Percentiles rank a stretch among this genome's conserved stretches.
Evolutionary conservation across 2,329 filamentous ascomycete genomes (phyloP).

Genomic region (Bisporella sp.): DNA sequence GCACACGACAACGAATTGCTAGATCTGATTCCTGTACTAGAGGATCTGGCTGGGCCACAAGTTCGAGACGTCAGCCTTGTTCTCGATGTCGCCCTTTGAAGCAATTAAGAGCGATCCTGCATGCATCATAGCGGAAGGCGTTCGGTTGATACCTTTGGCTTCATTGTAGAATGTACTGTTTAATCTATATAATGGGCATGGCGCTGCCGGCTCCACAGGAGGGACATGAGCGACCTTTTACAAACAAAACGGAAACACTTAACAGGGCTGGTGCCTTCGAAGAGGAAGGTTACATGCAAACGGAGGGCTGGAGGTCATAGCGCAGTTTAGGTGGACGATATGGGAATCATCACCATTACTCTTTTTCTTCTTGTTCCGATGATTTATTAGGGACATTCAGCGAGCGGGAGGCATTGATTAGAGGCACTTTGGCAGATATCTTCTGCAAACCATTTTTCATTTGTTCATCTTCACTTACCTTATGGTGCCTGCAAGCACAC

Average conservation of each 20-base stretch:
- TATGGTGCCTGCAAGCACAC: not conserved
- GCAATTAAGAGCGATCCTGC: slow-evolving; percentile 23
- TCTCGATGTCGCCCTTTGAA: slow-evolving; percentile 77
- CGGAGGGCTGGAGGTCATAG: not conserved
- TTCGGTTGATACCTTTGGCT: slow-evolving; percentile 31
- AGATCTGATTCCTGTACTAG: slow-evolving; percentile 94
- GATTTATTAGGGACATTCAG: not conserved
- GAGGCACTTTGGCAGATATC: not conserved
- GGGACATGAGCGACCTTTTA: not conserved
- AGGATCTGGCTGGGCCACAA: slow-evolving; percentile 83
- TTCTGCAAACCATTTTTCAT: not conserved
- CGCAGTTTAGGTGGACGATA: not conserved
- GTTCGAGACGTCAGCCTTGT: slow-evolving; percentile 96
- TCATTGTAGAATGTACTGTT: slow-evolving; percentile 32
- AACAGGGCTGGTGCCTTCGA: slow-evolving; percentile 4
- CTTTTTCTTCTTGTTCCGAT: slow-evolving; percentile 15
- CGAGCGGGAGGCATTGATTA: not conserved
- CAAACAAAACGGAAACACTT: slow-evolving; percentile 1
- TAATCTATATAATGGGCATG: slow-evolving; percentile 31
- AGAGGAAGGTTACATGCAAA: slow-evolving; percentile 2
- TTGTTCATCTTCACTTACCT: slow-evolving; percentile 11
- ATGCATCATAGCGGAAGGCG: slow-evolving; percentile 31
- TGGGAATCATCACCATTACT: slow-evolving; percentile 8
- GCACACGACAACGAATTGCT: slow-evolving; percentile 98
- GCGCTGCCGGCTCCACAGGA: slow-evolving; percentile 3